Percentiles rank a stretch among this genome's conserved stretches.
phyloP scores from a whole-genome alignment of 2,329 filamentous ascomycete species.

The Hymenoscyphus linearis region DNA sequence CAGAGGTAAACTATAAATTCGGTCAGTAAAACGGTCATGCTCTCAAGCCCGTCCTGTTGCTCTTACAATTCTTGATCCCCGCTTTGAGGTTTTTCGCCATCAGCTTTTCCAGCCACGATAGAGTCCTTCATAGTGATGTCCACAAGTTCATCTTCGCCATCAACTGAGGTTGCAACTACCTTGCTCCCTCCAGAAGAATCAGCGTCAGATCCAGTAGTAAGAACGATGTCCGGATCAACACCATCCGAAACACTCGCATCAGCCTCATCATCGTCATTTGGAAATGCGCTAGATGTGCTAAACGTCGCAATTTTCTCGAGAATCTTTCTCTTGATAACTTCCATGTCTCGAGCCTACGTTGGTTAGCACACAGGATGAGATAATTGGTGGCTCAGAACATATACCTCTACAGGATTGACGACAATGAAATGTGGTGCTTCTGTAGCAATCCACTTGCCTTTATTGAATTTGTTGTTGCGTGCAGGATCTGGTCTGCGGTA shows the following conservation, averaged over 20 bases:
- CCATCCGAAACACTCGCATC: slow-evolving; percentile 45
- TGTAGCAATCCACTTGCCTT: slow-evolving; percentile 31
- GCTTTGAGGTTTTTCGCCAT: slow-evolving; percentile 2
- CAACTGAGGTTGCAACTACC: slow-evolving; percentile 71
- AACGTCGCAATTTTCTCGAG: slow-evolving; percentile 70
- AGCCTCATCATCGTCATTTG: slow-evolving; percentile 28
- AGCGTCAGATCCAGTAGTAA: slow-evolving; percentile 57
- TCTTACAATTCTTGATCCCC: slow-evolving; percentile 3
- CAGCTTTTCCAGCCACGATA: background rate
- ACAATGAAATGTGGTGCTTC: slow-evolving; percentile 63
- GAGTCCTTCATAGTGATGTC: slow-evolving; percentile 79
- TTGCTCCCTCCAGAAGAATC: slow-evolving; percentile 65
- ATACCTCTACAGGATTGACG: slow-evolving; percentile 67
- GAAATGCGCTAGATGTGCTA: slow-evolving; percentile 64
- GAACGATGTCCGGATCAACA: slow-evolving; percentile 62
- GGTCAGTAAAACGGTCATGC: background rate
- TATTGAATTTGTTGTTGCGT: slow-evolving; percentile 21
- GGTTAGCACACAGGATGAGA: background rate
- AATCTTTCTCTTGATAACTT: slow-evolving; percentile 74
- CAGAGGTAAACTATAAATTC: slow-evolving; percentile 6
- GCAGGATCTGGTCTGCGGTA: slow-evolving; percentile 46
- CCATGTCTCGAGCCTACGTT: slow-evolving; percentile 48
- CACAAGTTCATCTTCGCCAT: slow-evolving; percentile 86
- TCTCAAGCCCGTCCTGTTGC: background rate
- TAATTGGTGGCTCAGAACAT: slow-evolving; percentile 27